These are phyloP conservation scores for Wickerhamomyces chaumierensis DNA, from an alignment of 805 yeast genomes.

Conservation along the genomic window DNA sequence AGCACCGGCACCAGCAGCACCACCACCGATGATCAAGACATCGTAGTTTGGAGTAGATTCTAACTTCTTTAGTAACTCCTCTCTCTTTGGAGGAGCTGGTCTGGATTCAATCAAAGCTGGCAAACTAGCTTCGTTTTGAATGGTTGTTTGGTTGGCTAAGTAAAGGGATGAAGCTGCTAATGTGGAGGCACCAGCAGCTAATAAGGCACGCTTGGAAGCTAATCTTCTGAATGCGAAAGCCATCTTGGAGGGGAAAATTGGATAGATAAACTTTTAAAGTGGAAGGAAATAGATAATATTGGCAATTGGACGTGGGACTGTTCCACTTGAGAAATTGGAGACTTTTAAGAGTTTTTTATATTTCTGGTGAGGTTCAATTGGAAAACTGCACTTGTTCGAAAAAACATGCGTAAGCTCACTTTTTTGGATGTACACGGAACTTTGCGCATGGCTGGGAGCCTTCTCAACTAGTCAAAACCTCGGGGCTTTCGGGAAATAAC, in stretches of 20 bases:
- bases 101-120: constrained; percentile 31
- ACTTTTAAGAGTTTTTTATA: not conserved
- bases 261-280: too few relatives aligned
- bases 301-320: too few relatives aligned
- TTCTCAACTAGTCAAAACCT: too few relatives aligned
- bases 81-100: constrained; percentile 45
- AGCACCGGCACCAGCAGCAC: constrained; percentile 91
- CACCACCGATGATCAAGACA: constrained; percentile 87
- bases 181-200: constrained; percentile 17
- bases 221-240: constrained; percentile 18
- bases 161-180: constrained; percentile 11
- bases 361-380: too few relatives aligned
- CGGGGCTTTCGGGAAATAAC: too few relatives aligned
- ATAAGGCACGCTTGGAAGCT: constrained; percentile 10
- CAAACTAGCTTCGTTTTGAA: constrained; percentile 12
- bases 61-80: constrained; percentile 37
- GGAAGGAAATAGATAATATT: too few relatives aligned
- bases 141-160: constrained; percentile 3
- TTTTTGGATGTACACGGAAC: too few relatives aligned
- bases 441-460: too few relatives aligned
- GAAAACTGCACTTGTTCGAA: too few relatives aligned
- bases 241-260: too few relatives aligned
- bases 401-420: too few relatives aligned
- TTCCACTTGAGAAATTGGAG: not conserved
- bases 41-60: constrained; percentile 50